Conservation (phyloP, 192 early-diverging fungal species). For the Diversispora eburnea region DNA sequence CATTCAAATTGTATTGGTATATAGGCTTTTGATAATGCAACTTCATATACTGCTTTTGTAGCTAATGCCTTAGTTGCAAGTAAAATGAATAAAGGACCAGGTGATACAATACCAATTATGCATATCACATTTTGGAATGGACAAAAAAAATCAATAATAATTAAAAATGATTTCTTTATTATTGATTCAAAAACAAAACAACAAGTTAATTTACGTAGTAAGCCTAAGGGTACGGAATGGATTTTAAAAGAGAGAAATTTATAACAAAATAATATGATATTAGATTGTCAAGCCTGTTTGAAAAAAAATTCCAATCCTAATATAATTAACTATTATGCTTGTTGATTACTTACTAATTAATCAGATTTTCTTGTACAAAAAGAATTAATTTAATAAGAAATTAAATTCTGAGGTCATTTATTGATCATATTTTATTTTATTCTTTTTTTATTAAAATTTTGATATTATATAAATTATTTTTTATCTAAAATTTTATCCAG, state of each 20-base stretch:
- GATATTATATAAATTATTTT: neutral
- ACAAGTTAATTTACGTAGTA: neutral
- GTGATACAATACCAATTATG: conserved; percentile 8
- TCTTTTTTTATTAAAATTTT: too few relatives aligned
- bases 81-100: conserved; percentile 28
- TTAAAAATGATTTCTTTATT: too few relatives aligned
- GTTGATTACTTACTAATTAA: neutral
- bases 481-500: conserved; percentile 6
- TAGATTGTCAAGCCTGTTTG: neutral
- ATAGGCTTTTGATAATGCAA: conserved; percentile 30
- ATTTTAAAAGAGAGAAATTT: conserved; percentile 17
- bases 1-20: conserved; percentile 9
- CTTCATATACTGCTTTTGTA: conserved; percentile 16
- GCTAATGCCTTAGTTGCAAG: conserved; percentile 22
- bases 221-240: conserved; percentile 17
- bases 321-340: neutral
- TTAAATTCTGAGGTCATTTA: neutral
- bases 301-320: neutral
- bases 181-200: neutral
- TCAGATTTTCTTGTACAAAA: too few relatives aligned
- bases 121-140: neutral
- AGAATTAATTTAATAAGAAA: neutral
- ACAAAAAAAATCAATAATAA: conserved; percentile 1
- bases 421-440: too few relatives aligned
- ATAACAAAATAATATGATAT: neutral